Conservation (phyloP, 371 early-diverging fungal genomes). For the Mortierella sp. region DNA sequence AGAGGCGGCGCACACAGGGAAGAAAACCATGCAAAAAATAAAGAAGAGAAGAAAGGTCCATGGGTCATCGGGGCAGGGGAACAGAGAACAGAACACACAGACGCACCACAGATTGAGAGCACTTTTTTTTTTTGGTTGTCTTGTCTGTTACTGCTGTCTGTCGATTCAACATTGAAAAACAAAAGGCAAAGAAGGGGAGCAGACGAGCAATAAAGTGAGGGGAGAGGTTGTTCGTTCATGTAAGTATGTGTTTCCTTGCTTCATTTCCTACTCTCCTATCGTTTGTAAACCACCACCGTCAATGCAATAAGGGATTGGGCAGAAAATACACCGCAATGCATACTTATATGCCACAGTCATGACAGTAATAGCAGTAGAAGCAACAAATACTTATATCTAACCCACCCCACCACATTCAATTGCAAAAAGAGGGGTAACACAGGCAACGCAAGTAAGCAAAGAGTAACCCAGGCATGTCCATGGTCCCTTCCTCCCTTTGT, state of each 20-base stretch:
- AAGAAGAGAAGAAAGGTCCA: neutral
- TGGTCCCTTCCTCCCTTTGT: neutral
- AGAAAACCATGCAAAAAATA: constrained; percentile 19
- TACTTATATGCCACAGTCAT: neutral
- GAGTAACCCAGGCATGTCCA: neutral
- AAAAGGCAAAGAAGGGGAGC: neutral
- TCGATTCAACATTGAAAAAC: neutral
- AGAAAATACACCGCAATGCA: neutral
- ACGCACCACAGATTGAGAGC: neutral
- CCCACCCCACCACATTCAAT: neutral
- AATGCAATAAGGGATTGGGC: neutral
- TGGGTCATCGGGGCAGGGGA: constrained; percentile 14
- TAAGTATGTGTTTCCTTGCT: neutral
- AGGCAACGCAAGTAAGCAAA: neutral
- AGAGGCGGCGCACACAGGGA: constrained; percentile 12
- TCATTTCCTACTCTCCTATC: neutral
- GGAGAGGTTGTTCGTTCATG: neutral
- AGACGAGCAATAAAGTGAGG: neutral
- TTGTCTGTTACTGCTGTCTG: too few species aligned
- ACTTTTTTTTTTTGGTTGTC: neutral
- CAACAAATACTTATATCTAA: neutral
- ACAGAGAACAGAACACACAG: neutral
- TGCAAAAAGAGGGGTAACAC: neutral
- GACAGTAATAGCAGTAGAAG: too few species aligned
- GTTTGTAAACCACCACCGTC: neutral